Evolutionary conservation across 2,329 filamentous ascomycete genomes (phyloP).

Genomic region (Chrysoporthe puriensis): DNA sequence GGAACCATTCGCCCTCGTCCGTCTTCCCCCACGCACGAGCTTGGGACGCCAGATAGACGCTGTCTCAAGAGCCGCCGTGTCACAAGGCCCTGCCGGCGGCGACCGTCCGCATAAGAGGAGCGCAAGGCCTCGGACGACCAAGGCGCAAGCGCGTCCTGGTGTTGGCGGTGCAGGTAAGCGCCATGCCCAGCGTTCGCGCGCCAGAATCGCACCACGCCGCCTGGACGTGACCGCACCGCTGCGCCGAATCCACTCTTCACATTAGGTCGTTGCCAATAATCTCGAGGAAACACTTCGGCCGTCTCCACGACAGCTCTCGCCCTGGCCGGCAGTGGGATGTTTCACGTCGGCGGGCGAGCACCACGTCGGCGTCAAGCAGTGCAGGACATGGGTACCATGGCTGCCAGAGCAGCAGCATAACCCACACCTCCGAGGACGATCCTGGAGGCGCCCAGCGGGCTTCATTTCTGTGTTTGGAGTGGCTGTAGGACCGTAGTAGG

Average conservation of each 20-base stretch:
- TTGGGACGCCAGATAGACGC: slow-evolving; percentile 15
- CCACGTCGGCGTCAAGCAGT: neutral
- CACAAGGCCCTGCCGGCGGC: slow-evolving; percentile 13
- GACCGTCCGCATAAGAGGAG: slow-evolving; percentile 16
- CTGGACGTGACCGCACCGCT: neutral
- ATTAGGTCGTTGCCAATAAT: neutral
- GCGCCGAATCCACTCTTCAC: neutral
- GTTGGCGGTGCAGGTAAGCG: slow-evolving; percentile 21
- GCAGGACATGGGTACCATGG: slow-evolving; percentile 8
- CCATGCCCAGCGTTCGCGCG: neutral
- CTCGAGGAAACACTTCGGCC: neutral
- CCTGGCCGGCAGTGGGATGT: slow-evolving; percentile 3
- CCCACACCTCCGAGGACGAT: neutral
- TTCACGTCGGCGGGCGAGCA: neutral
- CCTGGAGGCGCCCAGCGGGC: neutral
- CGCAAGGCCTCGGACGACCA: neutral
- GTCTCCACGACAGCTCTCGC: neutral
- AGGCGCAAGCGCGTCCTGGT: slow-evolving; percentile 18
- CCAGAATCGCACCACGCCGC: neutral
- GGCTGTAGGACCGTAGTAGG: neutral
- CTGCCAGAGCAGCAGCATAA: neutral
- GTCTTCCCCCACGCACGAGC: neutral
- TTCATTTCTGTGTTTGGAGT: neutral
- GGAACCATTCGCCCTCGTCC: slow-evolving; percentile 3
- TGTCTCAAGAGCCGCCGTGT: slow-evolving; percentile 29